Evolutionary conservation across 805 yeast species (phyloP), one percentile per base, ranked within the genome.

Genomic region (Zygotorulaspora florentina): DNA sequence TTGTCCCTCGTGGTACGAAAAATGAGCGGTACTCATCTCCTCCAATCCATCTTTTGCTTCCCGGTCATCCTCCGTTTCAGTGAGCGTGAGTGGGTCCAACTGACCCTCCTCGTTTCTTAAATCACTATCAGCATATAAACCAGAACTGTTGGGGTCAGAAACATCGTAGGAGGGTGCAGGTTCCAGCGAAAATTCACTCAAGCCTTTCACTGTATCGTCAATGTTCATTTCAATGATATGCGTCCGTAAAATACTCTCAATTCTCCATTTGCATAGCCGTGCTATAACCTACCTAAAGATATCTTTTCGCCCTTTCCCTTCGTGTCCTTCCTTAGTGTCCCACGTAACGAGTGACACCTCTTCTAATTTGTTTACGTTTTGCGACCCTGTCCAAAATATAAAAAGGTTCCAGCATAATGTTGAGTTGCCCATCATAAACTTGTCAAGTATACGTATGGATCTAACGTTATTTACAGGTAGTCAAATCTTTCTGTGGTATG

Each of bases 1-100:
- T 39, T 59, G 59, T 33, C 55, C 56, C 40, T 66, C 69, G 33
- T 57, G 62, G 42, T 64, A 66, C 1, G 69, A 64, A 31, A 58
- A 64, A 37, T 63, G 59, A 2, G 70, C 57, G 31, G 45, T 51
- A 18, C 48, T 48, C 16, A 51, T 43, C 28, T 40, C 46, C 3
- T 49, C 23, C 3, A 35, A 41, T n/a, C 34, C 41, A 7, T 44
- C 51, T 3, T 29, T 43, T 8, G 40, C 39, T 10, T 37, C 54
- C n/a, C 36, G 43, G 16, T 48, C 47, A n/a, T 44, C 49, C 13
- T 40, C 47, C 8, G 26, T 25, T 11, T 41, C 45, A 8, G 43
- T 46, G 15, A 16, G 33, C 10, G 39, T 47, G 35, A 37, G 9
- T 29, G 35, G 11, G 31, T 13, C 28, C 7, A 40, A 27, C 25